Evolutionary conservation across 1,284 basidiomycete genomes (phyloP).

Genomic region (Melampsora abietis-canadensis): DNA sequence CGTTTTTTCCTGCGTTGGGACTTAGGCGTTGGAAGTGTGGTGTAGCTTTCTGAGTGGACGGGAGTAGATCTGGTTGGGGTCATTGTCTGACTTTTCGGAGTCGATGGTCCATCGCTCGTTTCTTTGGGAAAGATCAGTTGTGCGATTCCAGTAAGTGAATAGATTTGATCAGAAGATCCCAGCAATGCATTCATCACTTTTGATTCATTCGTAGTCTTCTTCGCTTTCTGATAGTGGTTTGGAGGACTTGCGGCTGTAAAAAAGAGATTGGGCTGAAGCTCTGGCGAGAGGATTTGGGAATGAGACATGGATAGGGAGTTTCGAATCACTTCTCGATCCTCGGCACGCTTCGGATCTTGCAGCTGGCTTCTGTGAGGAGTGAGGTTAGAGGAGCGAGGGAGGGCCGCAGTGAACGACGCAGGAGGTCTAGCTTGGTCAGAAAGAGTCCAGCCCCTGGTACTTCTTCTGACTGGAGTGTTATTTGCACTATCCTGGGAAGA

Average conservation of each 20-base stretch:
- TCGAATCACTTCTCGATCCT: neutral
- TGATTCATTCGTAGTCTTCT: neutral
- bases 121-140: neutral
- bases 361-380: neutral
- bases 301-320: neutral
- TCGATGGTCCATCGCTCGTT: neutral
- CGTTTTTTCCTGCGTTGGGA: neutral
- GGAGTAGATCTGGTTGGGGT: neutral
- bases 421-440: slow-evolving; percentile 10
- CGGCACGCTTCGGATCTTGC: neutral
- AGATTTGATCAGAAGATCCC: slow-evolving; percentile 4
- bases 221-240: neutral
- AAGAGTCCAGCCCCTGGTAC: slow-evolving; percentile 17
- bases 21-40: neutral
- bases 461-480: slow-evolving; percentile 13
- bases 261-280: neutral
- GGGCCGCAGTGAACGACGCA: slow-evolving; percentile 4
- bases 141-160: slow-evolving; percentile 2
- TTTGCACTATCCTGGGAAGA: no score
- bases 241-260: neutral
- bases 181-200: neutral
- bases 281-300: neutral
- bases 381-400: neutral
- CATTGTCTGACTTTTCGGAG: neutral
- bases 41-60: neutral